phyloP scores from a whole-genome alignment of 2,329 filamentous ascomycete genomes.

The Microdochium nivale region DNA sequence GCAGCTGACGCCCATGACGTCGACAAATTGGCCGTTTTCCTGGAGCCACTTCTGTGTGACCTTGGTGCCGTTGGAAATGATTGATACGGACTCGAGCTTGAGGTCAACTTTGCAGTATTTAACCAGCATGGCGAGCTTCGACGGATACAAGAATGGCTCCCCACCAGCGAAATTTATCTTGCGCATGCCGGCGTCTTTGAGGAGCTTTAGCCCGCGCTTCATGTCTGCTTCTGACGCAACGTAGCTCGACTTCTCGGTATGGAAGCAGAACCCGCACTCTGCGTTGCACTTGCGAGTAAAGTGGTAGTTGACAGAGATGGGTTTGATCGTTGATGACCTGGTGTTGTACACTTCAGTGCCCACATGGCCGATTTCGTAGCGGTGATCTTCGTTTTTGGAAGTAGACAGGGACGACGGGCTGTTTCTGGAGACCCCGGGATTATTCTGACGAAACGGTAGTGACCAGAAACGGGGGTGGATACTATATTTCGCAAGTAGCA shows the following conservation, averaged over 20 bases:
- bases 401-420: background rate
- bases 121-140: constrained; percentile 31
- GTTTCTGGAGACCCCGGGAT: background rate
- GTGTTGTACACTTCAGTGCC: too few species aligned
- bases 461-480: background rate
- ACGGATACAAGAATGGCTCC: constrained; percentile 42
- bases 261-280: constrained; percentile 46
- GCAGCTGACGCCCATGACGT: constrained; percentile 47
- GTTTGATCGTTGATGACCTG: too few species aligned
- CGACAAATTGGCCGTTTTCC: constrained; percentile 32
- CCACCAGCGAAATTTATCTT: constrained; percentile 49
- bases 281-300: constrained; percentile 39
- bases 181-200: constrained; percentile 41
- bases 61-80: constrained; percentile 44
- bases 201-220: constrained; percentile 33
- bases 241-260: constrained; percentile 40
- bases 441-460: background rate
- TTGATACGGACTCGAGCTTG: constrained; percentile 38
- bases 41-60: constrained; percentile 33
- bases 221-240: constrained; percentile 29
- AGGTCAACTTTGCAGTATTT: constrained; percentile 39
- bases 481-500: background rate
- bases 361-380: too few species aligned
- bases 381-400: too few species aligned
- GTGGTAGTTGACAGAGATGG: constrained; percentile 37